Percentiles rank a stretch among this genome's conserved stretches.
Conservation (phyloP, 805 yeast genomes). For the Starmerella apicola region DNA sequence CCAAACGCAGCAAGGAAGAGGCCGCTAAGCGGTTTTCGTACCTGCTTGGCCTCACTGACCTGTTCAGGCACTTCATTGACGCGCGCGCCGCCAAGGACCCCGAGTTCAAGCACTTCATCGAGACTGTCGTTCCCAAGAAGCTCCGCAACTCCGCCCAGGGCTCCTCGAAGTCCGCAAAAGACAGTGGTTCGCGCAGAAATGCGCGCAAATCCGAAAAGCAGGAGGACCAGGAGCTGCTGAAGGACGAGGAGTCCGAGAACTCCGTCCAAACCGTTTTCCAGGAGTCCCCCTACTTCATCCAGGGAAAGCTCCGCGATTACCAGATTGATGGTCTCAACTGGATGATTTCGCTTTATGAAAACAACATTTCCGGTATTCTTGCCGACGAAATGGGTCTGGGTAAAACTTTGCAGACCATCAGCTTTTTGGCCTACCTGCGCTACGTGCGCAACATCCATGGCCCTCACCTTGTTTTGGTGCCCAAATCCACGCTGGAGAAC, state of each 20-base stretch:
- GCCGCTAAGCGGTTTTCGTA: slow-evolving; percentile 74
- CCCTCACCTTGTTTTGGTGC: slow-evolving; percentile 84
- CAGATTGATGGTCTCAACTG: slow-evolving; percentile 93
- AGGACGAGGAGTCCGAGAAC: slow-evolving; percentile 57
- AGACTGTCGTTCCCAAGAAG: slow-evolving; percentile 19
- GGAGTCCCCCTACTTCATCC: slow-evolving; percentile 67
- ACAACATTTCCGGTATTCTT: slow-evolving; percentile 77
- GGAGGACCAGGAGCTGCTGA: slow-evolving; percentile 83
- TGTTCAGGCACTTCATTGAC: slow-evolving; percentile 80
- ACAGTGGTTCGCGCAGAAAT: slow-evolving; percentile 36
- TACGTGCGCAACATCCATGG: slow-evolving; percentile 70
- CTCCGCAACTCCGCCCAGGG: slow-evolving; percentile 5
- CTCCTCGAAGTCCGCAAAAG: slow-evolving; percentile 19
- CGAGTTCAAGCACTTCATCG: slow-evolving; percentile 34
- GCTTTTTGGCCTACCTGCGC: slow-evolving; percentile 79
- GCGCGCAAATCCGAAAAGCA: slow-evolving; percentile 80
- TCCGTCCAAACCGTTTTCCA: slow-evolving; percentile 57
- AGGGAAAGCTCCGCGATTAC: slow-evolving; percentile 74
- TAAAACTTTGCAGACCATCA: slow-evolving; percentile 85
- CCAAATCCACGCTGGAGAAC: slow-evolving; percentile 89
- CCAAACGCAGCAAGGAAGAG: slow-evolving; percentile 33
- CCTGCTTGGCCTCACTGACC: slow-evolving; percentile 66
- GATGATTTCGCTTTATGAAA: slow-evolving; percentile 80
- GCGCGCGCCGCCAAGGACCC: slow-evolving; percentile 70
- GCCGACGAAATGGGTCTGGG: slow-evolving; percentile 99